Evolutionary conservation across 768 basidiomycete genomes (phyloP).

Genomic region (Leccinum disarticulatum): DNA sequence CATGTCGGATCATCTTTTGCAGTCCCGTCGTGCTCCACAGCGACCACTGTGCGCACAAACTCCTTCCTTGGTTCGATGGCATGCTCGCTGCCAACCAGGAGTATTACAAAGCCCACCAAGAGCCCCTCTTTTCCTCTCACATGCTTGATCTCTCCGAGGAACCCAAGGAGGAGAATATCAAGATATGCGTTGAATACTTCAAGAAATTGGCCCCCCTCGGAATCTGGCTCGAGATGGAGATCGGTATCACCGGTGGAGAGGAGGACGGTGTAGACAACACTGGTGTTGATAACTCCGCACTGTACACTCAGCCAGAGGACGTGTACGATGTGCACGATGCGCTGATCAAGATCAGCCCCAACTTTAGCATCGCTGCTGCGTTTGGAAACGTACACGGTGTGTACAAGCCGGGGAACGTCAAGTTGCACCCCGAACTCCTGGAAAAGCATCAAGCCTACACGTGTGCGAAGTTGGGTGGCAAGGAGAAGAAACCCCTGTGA

Average conservation of each 20-base stretch:
- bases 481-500: conserved; percentile 76
- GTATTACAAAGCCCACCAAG: conserved; percentile 86
- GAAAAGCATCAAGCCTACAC: conserved; percentile 86
- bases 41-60: conserved; percentile 98
- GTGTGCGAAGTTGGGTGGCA: conserved; percentile 62
- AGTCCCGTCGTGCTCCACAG: conserved; percentile 97
- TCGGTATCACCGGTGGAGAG: conserved; percentile 99
- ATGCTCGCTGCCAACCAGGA: conserved; percentile 97
- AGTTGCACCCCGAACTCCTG: conserved; percentile 87
- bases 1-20: conserved; percentile 1
- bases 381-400: conserved; percentile 99
- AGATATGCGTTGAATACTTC: conserved; percentile 91
- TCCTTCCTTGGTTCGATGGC: conserved; percentile 98
- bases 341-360: conserved; percentile 80
- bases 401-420: conserved; percentile 98
- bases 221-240: conserved; percentile 99
- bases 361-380: conserved; percentile 97
- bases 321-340: conserved; percentile 89
- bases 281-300: conserved; percentile 84
- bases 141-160: conserved; percentile 98
- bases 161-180: conserved; percentile 91
- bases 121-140: conserved; percentile 93
- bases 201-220: conserved; percentile 90
- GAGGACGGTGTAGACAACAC: conserved; percentile 99
- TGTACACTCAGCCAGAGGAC: conserved; percentile 98